A percentile compares a stretch with the other conserved stretches of the same genome.
These are phyloP conservation scores for Berkeleyomyces rouxiae DNA, from an alignment of 2,329 filamentous ascomycete species.

Conservation along the genomic window DNA sequence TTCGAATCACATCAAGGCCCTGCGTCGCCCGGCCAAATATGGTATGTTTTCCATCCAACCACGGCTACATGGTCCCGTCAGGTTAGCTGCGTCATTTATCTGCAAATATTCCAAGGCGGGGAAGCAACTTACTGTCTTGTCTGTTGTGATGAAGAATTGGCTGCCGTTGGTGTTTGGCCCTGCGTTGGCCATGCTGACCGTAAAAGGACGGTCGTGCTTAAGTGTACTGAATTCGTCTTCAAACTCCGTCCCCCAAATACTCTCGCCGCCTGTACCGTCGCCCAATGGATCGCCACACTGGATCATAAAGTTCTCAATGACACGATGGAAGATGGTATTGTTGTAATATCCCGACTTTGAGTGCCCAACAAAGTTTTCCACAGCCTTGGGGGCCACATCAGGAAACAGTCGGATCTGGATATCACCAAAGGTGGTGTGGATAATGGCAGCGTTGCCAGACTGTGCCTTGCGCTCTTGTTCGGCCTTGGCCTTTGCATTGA, in stretches of 20 bases:
- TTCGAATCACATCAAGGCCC: slow-evolving; percentile 85
- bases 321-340: slow-evolving; percentile 89
- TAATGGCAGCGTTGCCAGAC: slow-evolving; percentile 60
- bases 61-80: slow-evolving; percentile 36
- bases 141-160: slow-evolving; percentile 97
- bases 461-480: slow-evolving; percentile 45
- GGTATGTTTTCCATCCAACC: slow-evolving; percentile 92
- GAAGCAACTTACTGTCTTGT: slow-evolving; percentile 56
- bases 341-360: slow-evolving; percentile 88
- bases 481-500: slow-evolving; percentile 27
- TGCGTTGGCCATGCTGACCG: slow-evolving; percentile 93
- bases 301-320: slow-evolving; percentile 98
- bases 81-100: neutral
- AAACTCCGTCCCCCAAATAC: slow-evolving; percentile 84
- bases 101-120: neutral
- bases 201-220: slow-evolving; percentile 91
- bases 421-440: slow-evolving; percentile 89
- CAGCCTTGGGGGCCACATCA: slow-evolving; percentile 78
- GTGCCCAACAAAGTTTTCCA: slow-evolving; percentile 95
- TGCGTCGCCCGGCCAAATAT: slow-evolving; percentile 84
- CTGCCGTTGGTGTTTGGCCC: slow-evolving; percentile 89
- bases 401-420: slow-evolving; percentile 89
- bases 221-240: slow-evolving; percentile 85
- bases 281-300: slow-evolving; percentile 71
- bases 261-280: slow-evolving; percentile 78